Evolutionary conservation across 257 asterid species (phyloP), one percentile per base, ranked within the genome.

Genomic region (Solanum piurae): DNA sequence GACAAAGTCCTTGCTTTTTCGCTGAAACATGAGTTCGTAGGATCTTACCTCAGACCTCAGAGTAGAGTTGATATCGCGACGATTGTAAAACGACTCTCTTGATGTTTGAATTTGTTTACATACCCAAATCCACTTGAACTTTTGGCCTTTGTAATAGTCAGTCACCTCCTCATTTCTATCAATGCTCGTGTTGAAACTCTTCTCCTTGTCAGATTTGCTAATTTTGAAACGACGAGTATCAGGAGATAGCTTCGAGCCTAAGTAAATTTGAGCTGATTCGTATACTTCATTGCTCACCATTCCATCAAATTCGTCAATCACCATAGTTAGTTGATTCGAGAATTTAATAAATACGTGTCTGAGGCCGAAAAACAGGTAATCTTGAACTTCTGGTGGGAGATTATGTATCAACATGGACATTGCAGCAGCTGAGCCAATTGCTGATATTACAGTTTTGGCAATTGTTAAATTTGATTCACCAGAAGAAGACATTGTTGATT

Each of bases 11-110:
- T 87, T 86, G 88, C 89, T 85, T 40, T 87, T 92, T 46, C 71
- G 82, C 49, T 93, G 92, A 91, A 94, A 95, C 3, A 92, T 90
- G 84, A 95, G 95, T 83, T 95, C 92, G 38, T 90, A 95, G 5
- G 93, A 93, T 76, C 94, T 86, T 1, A 89, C 90, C 86, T 94
- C 98, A 6, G 93, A 86, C 86, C 83, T 89, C 11, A 88, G 0
- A 0, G 91, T 89, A 1, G 93, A 87, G 49, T 89, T 92, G 88
- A 89, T 87, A 77, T 90, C 93, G 1, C 93, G 75, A 0, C 90
- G 93, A 21, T 93, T 88, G 89, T 90, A 88, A 44, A 91, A 89
- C 5, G 9, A 79, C 2, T 60, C 13, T 10, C 46, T 86, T 5
- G 90, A 5, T 74, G 91, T 90, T 0, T 27, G 75, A 31, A 37